Percentiles rank a stretch among this genome's conserved stretches.
phyloP scores from a whole-genome alignment of 495 filamentous ascomycete genomes.

The Hypoxylon cercidicola region DNA sequence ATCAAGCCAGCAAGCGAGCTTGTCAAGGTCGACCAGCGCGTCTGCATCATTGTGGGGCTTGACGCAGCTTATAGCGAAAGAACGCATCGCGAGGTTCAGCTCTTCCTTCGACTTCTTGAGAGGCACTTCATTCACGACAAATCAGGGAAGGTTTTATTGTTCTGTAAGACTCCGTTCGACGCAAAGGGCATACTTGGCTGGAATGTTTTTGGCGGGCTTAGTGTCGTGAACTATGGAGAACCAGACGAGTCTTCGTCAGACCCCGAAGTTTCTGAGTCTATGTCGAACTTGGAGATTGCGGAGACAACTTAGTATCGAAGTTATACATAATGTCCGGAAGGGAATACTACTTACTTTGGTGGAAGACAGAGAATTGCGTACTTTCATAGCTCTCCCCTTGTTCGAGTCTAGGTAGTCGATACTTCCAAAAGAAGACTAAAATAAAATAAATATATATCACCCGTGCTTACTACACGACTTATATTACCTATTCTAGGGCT shows the following conservation, averaged over 20 bases:
- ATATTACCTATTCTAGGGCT: no score
- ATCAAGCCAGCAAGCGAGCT: not conserved
- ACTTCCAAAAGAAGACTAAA: no score
- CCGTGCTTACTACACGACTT: no score
- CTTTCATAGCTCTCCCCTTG: no score
- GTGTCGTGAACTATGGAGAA: not conserved
- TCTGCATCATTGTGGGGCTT: constrained; percentile 20
- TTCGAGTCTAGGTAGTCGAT: no score
- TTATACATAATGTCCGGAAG: no score
- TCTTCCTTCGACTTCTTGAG: constrained; percentile 16
- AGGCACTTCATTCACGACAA: constrained; percentile 3
- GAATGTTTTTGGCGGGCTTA: not conserved
- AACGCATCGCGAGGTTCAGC: not conserved
- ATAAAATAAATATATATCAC: no score
- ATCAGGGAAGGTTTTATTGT: constrained; percentile 13
- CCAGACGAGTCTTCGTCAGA: not conserved
- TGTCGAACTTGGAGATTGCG: no score
- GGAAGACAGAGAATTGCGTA: no score
- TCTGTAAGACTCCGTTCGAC: not conserved
- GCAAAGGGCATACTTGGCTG: not conserved
- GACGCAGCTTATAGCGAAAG: constrained; percentile 1
- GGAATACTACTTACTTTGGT: no score
- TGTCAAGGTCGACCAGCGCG: not conserved
- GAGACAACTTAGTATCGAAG: no score
- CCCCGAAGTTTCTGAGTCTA: not conserved